Conservation (phyloP, 331 rosid species). For the Spiraea crenata region DNA sequence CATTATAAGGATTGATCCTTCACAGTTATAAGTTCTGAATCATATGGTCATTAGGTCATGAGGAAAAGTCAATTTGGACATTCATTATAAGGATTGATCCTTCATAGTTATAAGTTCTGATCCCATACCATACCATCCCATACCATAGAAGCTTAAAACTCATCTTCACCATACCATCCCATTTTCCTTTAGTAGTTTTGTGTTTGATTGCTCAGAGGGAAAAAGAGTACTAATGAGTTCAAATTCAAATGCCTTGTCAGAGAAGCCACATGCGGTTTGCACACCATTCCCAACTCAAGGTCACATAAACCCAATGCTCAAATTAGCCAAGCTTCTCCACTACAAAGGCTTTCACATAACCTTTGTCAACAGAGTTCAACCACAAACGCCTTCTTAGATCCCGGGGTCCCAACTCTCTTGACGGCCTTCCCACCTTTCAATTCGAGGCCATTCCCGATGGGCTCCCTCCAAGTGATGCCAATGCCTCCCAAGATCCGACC, state of each 20-base stretch:
- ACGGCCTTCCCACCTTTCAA: conserved; percentile 10
- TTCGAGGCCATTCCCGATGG: conserved; percentile 21
- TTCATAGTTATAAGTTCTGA: too few species aligned
- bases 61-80: too few species aligned
- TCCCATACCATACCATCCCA: too few species aligned
- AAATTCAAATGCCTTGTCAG: not conserved
- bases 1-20: too few species aligned
- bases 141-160: too few species aligned
- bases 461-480: conserved; percentile 18
- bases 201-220: not conserved
- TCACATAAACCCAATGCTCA: conserved; percentile 20
- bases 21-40: too few species aligned
- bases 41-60: too few species aligned
- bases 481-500: conserved; percentile 15
- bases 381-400: conserved; percentile 18
- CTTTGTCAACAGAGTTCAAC: conserved; percentile 16
- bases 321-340: conserved; percentile 20
- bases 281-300: conserved; percentile 21
- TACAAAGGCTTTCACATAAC: conserved; percentile 21
- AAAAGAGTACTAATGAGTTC: not conserved
- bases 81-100: too few species aligned
- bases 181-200: not conserved
- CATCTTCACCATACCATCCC: too few species aligned
- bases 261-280: conserved; percentile 21
- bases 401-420: conserved; percentile 11